Conservation (phyloP, 345 rosid genomes). For the Citrus mangshanensis region DNA sequence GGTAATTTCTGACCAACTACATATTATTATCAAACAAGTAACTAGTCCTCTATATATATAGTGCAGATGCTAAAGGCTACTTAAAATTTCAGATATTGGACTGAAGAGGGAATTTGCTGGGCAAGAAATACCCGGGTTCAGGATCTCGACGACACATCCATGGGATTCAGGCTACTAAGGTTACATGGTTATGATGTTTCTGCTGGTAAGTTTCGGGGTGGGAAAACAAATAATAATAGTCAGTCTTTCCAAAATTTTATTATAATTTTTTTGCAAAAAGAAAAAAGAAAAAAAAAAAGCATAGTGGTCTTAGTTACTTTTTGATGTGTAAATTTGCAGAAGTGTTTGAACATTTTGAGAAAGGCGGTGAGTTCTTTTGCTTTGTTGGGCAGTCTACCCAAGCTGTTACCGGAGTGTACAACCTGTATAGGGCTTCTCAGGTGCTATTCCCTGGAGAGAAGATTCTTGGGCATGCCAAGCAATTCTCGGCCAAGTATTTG, state of each 20-base stretch:
- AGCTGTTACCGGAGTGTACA: conserved; percentile 89
- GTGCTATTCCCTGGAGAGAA: conserved; percentile 64
- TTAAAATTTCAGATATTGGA: conserved; percentile 64
- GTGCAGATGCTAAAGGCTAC: neutral
- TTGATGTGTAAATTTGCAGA: conserved; percentile 34
- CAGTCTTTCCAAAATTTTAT: too few relatives aligned
- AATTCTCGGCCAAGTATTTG: conserved; percentile 47
- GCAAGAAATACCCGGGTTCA: conserved; percentile 74
- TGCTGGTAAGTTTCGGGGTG: conserved; percentile 40
- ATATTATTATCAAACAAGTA: neutral
- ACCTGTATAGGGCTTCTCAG: conserved; percentile 83
- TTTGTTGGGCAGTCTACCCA: conserved; percentile 82
- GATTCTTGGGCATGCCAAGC: conserved; percentile 62
- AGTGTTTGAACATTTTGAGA: conserved; percentile 70
- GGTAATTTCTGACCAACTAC: conserved; percentile 29
- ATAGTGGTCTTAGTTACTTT: neutral
- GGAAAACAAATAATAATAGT: neutral
- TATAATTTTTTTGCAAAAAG: too few relatives aligned
- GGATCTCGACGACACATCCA: conserved; percentile 90
- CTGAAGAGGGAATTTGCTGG: conserved; percentile 84
- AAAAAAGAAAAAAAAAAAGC: too few relatives aligned
- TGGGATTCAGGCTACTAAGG: conserved; percentile 85
- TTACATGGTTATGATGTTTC: conserved; percentile 73
- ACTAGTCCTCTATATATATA: too few relatives aligned
- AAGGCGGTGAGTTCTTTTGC: conserved; percentile 66